phyloP scores from a whole-genome alignment of 768 basidiomycete species.

The Lentinus tigrinus region DNA sequence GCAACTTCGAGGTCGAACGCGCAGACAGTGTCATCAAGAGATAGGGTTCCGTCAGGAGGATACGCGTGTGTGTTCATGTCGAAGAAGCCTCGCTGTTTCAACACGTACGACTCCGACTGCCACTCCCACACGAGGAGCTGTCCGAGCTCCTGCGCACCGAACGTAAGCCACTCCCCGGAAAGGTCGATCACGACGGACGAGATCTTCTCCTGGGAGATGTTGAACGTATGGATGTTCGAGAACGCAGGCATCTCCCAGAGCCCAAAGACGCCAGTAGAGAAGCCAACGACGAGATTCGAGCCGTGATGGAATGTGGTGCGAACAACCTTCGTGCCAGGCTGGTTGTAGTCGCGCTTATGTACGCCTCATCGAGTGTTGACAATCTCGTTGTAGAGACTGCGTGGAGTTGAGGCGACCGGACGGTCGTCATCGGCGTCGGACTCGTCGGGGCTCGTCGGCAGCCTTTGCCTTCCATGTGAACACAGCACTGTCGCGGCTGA shows the following conservation, averaged over 20 bases:
- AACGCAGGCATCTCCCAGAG: slow-evolving; percentile 97
- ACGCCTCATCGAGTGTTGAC: slow-evolving; percentile 90
- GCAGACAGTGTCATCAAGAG: slow-evolving; percentile 93
- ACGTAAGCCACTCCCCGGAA: slow-evolving; percentile 97
- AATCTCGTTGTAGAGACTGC: slow-evolving; percentile 37
- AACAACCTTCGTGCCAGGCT: slow-evolving; percentile 81
- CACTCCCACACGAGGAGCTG: slow-evolving; percentile 99
- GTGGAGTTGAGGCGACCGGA: slow-evolving; percentile 52
- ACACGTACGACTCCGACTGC: slow-evolving; percentile 95
- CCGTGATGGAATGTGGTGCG: slow-evolving; percentile 83
- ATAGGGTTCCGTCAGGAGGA: slow-evolving; percentile 88
- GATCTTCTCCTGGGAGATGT: slow-evolving; percentile 97
- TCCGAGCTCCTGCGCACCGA: slow-evolving; percentile 90
- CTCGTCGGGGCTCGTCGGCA: slow-evolving; percentile 41
- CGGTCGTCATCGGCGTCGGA: slow-evolving; percentile 52
- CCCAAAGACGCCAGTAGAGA: slow-evolving; percentile 95
- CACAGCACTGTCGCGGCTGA: slow-evolving; percentile 93
- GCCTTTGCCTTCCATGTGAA: slow-evolving; percentile 92
- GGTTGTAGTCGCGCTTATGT: slow-evolving; percentile 82
- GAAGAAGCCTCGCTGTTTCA: slow-evolving; percentile 98
- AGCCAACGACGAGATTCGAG: slow-evolving; percentile 87
- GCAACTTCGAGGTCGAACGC: slow-evolving; percentile 96
- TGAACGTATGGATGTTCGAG: slow-evolving; percentile 92
- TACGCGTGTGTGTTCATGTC: slow-evolving; percentile 96
- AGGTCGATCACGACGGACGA: slow-evolving; percentile 90